Evolutionary conservation across 441 rosid species (phyloP), one percentile per base, ranked within the genome.

Genomic region (Erysimum cheiri): DNA sequence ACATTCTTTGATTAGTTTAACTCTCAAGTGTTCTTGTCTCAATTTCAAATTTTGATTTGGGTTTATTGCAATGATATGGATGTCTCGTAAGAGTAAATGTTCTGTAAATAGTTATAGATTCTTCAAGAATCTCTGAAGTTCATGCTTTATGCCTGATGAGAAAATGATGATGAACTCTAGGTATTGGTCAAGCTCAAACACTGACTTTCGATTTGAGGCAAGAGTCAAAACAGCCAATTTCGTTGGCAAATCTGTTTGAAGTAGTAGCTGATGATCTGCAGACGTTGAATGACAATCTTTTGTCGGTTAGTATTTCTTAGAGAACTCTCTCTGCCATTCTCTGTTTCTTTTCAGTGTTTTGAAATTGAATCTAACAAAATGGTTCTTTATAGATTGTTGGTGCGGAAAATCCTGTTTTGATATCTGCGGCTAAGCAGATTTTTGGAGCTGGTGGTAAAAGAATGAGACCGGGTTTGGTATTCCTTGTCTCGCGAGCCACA

Each of bases 371-470:
- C 1, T 32, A 31, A 33, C 14, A 5, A 19, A 10, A 12, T 41
- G 3, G 0, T 58, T 50, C 41, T 32, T 78, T 70, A 60, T 80
- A 93, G 98, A 87, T 93, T 82, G 96, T 91, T 78, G 98, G 96
- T 64, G 95, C 98, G 65, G 97, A 93, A 75, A 91, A 93, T 64
- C 96, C 98, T 28, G 95, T 93, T 64, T 78, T 93, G 62, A 87
- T 85, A 87, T 91, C 97, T 43, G 96, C 97, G 8, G 97, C 98
- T 37, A 92, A 94, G 82, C 97, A 94, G 78, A 94, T 91, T 22
- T 94, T 94, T 74, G 73, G 98, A 68, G 98, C 98, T 69, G 97
- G 98, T 76, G 98, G 98, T 37, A 94, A 94, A 80, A 86, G 98
- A 77, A 88, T 91, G 97, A 85, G 97, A 64, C 98, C 98, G 3